Evolutionary conservation across 2,329 filamentous ascomycete species (phyloP).

Genomic region (Penicillium freii): DNA sequence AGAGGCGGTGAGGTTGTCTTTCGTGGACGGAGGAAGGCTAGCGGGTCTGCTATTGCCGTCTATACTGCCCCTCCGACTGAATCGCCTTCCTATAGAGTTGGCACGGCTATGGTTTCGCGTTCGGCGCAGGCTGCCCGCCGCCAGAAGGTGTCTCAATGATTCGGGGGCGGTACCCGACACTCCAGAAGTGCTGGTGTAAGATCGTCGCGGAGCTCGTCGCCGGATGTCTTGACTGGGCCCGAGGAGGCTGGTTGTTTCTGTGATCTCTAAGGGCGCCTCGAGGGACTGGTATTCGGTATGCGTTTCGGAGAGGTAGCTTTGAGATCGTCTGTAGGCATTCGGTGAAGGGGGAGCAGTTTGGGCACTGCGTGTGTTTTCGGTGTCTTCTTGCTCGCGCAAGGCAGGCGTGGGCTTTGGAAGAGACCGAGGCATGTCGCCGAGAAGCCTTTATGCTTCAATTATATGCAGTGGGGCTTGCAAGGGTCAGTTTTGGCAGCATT

Average conservation of each 20-base stretch:
- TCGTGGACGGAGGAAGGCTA: constrained; percentile 43
- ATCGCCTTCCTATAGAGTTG: constrained; percentile 53
- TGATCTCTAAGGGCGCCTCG: constrained; percentile 30
- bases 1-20: constrained; percentile 55
- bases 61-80: constrained; percentile 55
- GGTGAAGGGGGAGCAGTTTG: constrained; percentile 41
- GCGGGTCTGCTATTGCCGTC: constrained; percentile 42
- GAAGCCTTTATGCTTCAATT: constrained; percentile 10
- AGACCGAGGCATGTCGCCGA: constrained; percentile 33
- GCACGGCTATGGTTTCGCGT: constrained; percentile 50
- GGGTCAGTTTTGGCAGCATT: constrained; percentile 4
- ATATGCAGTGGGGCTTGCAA: constrained; percentile 1
- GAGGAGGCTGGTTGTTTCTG: constrained; percentile 39
- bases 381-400: constrained; percentile 18
- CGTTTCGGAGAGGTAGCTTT: constrained; percentile 32
- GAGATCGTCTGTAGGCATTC: constrained; percentile 30
- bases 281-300: constrained; percentile 35
- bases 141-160: constrained; percentile 35
- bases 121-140: constrained; percentile 38
- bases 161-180: constrained; percentile 37
- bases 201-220: constrained; percentile 29
- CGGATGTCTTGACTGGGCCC: constrained; percentile 19
- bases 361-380: constrained; percentile 11
- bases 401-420: constrained; percentile 24
- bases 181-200: constrained; percentile 39